Base-by-base conservation (phyloP, 208 protist species). In the Leishmania guyanensis region DNA sequence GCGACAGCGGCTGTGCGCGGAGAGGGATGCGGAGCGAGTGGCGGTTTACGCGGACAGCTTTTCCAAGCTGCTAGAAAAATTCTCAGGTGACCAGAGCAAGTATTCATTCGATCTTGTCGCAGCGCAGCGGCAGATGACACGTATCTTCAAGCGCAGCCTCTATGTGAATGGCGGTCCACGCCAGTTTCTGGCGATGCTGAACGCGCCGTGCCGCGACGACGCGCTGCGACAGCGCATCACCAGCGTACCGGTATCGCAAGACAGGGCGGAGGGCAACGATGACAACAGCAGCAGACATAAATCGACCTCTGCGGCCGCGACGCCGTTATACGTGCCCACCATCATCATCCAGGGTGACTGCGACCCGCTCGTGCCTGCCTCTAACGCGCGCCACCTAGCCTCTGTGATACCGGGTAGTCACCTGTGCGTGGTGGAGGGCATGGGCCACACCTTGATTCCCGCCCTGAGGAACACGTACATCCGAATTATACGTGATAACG, bases 391-490 rank as follows among this genome's bases (percentile, higher is more conserved):
- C 22, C 74, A 90, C 77, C 81, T 95, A 6, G 79, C 82, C n/a
- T 46, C 86, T 9, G 48, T 82, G 22, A 91, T 95, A 74, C 83
- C 82, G 0, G 86, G 85, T 0, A 91, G 91, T 48, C 77, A 58
- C 10, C 53, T 94, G 6, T 80, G 85, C 58, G 17, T 84, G 33
- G 58, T 95, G 54, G 77, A 88, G 58, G 88, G 92, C 36, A 87
- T 95, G 77, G 93, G 93, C 12, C 93, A 97, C 82, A 80, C 84
- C 20, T 71, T 97, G 50, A 81, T 89, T n/a, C 90, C 90, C 0
- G 39, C 74, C 48, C 64, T 81, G 69, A 36, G 85, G 12, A 66
- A 82, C 56, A 71, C 75, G 0, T 88, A 88, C 51, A 71, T 87
- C 6, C 74, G 72, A 1, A 46, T 83, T 1, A 85, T 92, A 2